Evolutionary conservation across 352 stramenopile species (phyloP).

Genomic region (Vaucheria bursata): DNA sequence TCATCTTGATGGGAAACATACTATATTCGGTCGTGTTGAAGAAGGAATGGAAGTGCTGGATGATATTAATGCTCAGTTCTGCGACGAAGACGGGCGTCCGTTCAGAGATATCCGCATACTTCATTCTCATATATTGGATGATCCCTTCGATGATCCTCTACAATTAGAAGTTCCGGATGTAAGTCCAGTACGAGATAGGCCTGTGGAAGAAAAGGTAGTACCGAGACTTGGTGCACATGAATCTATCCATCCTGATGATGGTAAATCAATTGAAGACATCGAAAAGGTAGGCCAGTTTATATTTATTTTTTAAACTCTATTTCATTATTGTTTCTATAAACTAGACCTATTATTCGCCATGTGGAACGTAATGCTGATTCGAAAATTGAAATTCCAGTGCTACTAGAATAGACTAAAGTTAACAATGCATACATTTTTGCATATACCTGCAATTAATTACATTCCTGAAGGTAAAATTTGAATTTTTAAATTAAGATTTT

Average conservation of each 20-base stretch:
- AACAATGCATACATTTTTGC: not conserved
- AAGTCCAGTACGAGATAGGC: slow-evolving; percentile 74
- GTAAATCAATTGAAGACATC: slow-evolving; percentile 70
- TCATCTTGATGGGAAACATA: slow-evolving; percentile 64
- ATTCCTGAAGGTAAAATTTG: not conserved
- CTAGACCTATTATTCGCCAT: not conserved
- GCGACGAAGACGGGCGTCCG: slow-evolving; percentile 82
- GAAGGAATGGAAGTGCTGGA: slow-evolving; percentile 87
- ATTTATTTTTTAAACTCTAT: not conserved
- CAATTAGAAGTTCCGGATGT: slow-evolving; percentile 57
- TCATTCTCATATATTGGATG: slow-evolving; percentile 74
- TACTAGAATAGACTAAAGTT: not conserved
- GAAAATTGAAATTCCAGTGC: no score
- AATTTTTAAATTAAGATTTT: no score
- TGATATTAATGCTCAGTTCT: slow-evolving; percentile 84
- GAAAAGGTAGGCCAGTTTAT: slow-evolving; percentile 57
- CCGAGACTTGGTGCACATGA: slow-evolving; percentile 68
- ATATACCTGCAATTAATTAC: not conserved
- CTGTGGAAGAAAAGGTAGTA: slow-evolving; percentile 78
- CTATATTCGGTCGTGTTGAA: slow-evolving; percentile 57
- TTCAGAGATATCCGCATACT: slow-evolving; percentile 93
- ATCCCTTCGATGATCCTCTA: slow-evolving; percentile 67
- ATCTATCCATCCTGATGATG: slow-evolving; percentile 60
- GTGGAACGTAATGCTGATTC: no score
- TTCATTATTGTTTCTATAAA: slow-evolving; percentile 38